phyloP scores from a whole-genome alignment of 2,329 filamentous ascomycete genomes.

The Nemania sp. region DNA sequence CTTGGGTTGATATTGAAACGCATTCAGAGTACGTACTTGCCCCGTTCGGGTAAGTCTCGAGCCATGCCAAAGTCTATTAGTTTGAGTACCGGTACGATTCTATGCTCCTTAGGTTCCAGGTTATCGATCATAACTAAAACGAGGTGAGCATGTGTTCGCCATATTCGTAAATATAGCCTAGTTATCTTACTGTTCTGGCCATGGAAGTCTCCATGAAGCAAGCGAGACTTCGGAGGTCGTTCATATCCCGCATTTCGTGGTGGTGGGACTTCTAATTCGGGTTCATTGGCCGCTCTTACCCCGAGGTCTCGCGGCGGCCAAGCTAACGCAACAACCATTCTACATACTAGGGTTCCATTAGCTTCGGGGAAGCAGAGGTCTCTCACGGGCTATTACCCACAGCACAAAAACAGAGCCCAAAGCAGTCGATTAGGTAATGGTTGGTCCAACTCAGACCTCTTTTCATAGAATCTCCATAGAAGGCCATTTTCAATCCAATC shows the following conservation, averaged over 20 bases:
- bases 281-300: background rate
- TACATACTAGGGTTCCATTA: constrained; percentile 35
- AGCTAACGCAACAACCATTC: constrained; percentile 41
- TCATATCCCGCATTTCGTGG: constrained; percentile 7
- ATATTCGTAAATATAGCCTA: background rate
- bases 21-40: constrained; percentile 22
- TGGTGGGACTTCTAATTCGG: constrained; percentile 33
- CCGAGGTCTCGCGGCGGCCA: constrained; percentile 37
- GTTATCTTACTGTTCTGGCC: constrained; percentile 39
- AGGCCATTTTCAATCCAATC: constrained; percentile 44
- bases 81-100: constrained; percentile 36
- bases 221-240: constrained; percentile 27
- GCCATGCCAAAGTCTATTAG: constrained; percentile 43
- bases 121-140: constrained; percentile 43
- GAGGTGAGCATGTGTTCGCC: background rate
- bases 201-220: constrained; percentile 43
- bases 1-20: background rate
- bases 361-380: background rate
- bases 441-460: constrained; percentile 24
- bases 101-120: constrained; percentile 37
- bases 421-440: constrained; percentile 44
- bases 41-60: constrained; percentile 15
- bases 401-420: constrained; percentile 43
- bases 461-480: constrained; percentile 33
- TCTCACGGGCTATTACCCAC: constrained; percentile 20